Percentiles rank a stretch among this genome's conserved stretches.
Evolutionary conservation across 805 yeast genomes (phyloP).

Genomic region (Kluyveromyces wickerhamii): DNA sequence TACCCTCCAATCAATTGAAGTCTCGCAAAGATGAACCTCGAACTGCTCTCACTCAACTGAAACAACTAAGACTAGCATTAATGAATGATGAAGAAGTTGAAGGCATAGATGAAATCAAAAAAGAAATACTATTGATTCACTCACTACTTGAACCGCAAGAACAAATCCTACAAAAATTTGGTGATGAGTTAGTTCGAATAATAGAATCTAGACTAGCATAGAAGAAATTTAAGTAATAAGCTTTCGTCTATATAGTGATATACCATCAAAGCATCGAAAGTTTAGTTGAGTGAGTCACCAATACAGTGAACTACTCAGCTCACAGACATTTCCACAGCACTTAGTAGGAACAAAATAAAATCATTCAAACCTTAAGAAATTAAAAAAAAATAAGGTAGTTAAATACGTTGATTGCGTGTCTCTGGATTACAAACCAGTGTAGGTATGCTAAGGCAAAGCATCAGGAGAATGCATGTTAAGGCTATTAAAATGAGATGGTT

Average conservation of each 20-base stretch:
- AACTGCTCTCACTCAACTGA: neutral
- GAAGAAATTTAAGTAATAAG: too few relatives aligned
- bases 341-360: too few relatives aligned
- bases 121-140: neutral
- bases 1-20: conserved; percentile 1
- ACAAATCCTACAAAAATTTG: conserved; percentile 1
- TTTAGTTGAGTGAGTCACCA: too few relatives aligned
- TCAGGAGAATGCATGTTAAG: conserved; percentile 68
- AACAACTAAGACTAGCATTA: neutral
- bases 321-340: too few relatives aligned
- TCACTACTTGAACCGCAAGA: conserved; percentile 1
- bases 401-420: too few relatives aligned
- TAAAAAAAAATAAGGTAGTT: too few relatives aligned
- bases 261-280: too few relatives aligned
- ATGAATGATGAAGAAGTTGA: conserved; percentile 1
- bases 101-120: neutral
- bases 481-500: conserved; percentile 94
- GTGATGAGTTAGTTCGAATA: conserved; percentile 1
- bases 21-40: neutral
- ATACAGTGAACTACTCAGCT: too few relatives aligned
- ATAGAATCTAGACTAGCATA: neutral
- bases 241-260: too few relatives aligned
- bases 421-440: too few relatives aligned
- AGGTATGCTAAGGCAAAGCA: conserved; percentile 9
- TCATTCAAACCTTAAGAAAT: too few relatives aligned